Evolutionary conservation across 202 grass and related monocot species (phyloP).

Genomic region (Dendrocalamus latiflorus): DNA sequence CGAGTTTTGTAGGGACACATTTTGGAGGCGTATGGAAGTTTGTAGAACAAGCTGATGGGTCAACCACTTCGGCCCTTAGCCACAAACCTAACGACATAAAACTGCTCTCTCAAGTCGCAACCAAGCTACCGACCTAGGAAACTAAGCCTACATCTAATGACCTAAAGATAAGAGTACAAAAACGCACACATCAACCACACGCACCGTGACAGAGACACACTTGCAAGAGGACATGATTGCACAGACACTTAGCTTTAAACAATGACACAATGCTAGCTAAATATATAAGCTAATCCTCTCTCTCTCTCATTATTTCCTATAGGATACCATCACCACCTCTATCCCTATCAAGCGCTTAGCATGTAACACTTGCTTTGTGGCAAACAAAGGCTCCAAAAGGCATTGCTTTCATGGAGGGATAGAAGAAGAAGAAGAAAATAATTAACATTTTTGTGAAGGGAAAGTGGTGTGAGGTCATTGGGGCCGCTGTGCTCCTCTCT

Average conservation of each 20-base stretch:
- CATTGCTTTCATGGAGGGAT: neutral
- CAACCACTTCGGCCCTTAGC: neutral
- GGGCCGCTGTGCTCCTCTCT: neutral
- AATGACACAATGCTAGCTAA: neutral
- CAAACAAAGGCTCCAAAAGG: slow-evolving; percentile 23
- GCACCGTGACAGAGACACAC: neutral
- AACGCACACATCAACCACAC: neutral
- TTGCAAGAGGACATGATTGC: neutral
- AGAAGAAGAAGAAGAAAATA: neutral
- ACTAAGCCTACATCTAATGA: neutral
- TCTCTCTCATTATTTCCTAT: neutral
- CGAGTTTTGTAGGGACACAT: too few species aligned
- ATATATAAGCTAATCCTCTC: neutral
- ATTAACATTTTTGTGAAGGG: neutral
- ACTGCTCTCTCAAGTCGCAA: neutral
- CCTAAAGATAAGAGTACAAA: neutral
- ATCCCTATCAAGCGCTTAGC: slow-evolving; percentile 28
- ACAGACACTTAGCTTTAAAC: neutral
- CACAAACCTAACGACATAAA: neutral
- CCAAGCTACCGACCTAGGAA: slow-evolving; percentile 18
- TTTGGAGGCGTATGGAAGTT: too few species aligned
- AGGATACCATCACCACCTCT: slow-evolving; percentile 13
- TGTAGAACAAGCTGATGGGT: too few species aligned
- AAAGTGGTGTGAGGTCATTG: slow-evolving; percentile 19
- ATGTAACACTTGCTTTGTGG: slow-evolving; percentile 29